phyloP scores from a whole-genome alignment of 2,329 filamentous ascomycete species.

The Claviceps africana region DNA sequence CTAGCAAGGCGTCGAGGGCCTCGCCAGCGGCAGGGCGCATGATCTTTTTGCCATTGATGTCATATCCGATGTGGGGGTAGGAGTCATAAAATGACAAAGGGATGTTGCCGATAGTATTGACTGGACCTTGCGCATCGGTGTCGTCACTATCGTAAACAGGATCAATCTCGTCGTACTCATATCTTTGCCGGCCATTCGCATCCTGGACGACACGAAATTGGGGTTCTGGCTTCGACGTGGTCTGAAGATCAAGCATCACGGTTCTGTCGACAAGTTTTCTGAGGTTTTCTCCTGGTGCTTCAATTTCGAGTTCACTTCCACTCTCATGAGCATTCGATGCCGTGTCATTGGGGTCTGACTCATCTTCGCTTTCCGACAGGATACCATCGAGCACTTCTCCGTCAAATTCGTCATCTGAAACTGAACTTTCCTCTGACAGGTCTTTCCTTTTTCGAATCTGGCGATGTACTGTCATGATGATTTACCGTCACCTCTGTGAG shows the following conservation, averaged over 20 bases:
- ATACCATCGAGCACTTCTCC: slow-evolving; percentile 40
- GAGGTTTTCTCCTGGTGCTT: slow-evolving; percentile 22
- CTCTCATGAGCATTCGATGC: slow-evolving; percentile 6
- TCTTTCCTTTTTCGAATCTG: slow-evolving; percentile 49
- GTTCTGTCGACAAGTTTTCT: background rate
- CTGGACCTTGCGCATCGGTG: slow-evolving; percentile 62
- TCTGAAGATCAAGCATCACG: background rate
- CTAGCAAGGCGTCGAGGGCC: slow-evolving; percentile 80
- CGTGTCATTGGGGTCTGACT: slow-evolving; percentile 15
- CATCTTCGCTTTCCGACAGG: slow-evolving; percentile 34
- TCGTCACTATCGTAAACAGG: slow-evolving; percentile 95
- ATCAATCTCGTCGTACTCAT: slow-evolving; percentile 86
- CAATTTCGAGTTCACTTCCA: slow-evolving; percentile 1
- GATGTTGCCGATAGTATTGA: slow-evolving; percentile 92
- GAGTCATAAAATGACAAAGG: slow-evolving; percentile 91
- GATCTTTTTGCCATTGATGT: slow-evolving; percentile 97
- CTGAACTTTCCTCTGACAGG: slow-evolving; percentile 39
- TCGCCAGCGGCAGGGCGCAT: slow-evolving; percentile 90
- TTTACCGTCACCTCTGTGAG: background rate
- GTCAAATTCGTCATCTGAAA: slow-evolving; percentile 37
- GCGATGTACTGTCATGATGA: slow-evolving; percentile 8
- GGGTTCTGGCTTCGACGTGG: background rate
- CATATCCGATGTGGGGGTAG: slow-evolving; percentile 96
- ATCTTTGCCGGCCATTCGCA: slow-evolving; percentile 80
- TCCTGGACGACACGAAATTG: slow-evolving; percentile 48